Percentiles rank a stretch among this genome's conserved stretches.
Conservation (phyloP, 129 eudicot genomes). For the Chrysanthemum lavandulifolium region DNA sequence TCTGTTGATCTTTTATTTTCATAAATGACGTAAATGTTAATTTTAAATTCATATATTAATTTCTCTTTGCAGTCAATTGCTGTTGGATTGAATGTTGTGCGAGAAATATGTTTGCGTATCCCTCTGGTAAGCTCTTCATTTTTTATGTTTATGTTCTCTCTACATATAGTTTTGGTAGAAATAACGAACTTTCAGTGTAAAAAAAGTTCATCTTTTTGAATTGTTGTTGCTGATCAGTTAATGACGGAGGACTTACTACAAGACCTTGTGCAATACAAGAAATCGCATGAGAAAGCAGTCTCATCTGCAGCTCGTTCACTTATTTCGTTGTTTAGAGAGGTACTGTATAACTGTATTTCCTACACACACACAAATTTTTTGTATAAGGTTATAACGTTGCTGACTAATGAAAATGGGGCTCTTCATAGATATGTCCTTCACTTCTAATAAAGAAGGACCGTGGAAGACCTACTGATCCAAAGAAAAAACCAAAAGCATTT, state of each 20-base stretch:
- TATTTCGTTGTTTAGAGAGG: slow-evolving; percentile 91
- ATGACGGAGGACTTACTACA: slow-evolving; percentile 97
- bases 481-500: slow-evolving; percentile 90
- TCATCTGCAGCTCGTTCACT: slow-evolving; percentile 95
- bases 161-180: neutral
- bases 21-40: slow-evolving; percentile 1
- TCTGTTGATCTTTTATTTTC: neutral
- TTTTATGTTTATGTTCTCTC: slow-evolving; percentile 4
- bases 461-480: slow-evolving; percentile 76
- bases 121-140: slow-evolving; percentile 60
- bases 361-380: neutral
- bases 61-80: slow-evolving; percentile 74
- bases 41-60: neutral
- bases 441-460: slow-evolving; percentile 87
- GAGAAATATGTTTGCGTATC: slow-evolving; percentile 93
- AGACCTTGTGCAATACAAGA: slow-evolving; percentile 90
- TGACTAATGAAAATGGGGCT: neutral
- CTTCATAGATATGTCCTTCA: slow-evolving; percentile 82
- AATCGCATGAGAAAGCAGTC: slow-evolving; percentile 88
- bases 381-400: neutral
- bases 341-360: slow-evolving; percentile 20
- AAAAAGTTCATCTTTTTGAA: neutral
- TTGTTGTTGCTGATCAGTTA: slow-evolving; percentile 47
- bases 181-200: neutral
- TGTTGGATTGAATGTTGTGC: slow-evolving; percentile 93